Evolutionary conservation across 1,139 yeast genomes (phyloP).

Genomic region (Candida albicans): DNA sequence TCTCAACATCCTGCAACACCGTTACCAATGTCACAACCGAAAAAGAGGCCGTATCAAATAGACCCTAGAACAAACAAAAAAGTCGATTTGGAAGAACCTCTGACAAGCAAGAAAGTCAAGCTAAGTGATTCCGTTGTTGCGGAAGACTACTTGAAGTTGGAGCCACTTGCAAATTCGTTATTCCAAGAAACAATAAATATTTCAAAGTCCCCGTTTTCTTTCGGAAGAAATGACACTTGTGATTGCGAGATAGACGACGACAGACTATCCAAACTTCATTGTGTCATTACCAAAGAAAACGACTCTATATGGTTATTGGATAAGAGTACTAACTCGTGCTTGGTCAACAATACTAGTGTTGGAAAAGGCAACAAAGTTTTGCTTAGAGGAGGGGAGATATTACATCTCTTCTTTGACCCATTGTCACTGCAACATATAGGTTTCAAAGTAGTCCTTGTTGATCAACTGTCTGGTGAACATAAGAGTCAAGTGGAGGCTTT

Average conservation of each 20-base stretch:
- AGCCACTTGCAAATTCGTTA: slow-evolving; percentile 32
- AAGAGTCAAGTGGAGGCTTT: slow-evolving; percentile 1
- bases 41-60: slow-evolving; percentile 9
- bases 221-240: slow-evolving; percentile 65
- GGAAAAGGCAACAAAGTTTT: slow-evolving; percentile 64
- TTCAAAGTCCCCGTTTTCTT: slow-evolving; percentile 60
- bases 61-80: slow-evolving; percentile 9
- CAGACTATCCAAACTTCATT: slow-evolving; percentile 81
- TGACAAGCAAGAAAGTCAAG: slow-evolving; percentile 6
- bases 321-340: slow-evolving; percentile 77
- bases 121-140: slow-evolving; percentile 1
- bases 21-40: slow-evolving; percentile 39
- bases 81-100: slow-evolving; percentile 13
- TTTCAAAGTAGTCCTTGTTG: slow-evolving; percentile 44
- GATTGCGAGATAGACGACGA: slow-evolving; percentile 64
- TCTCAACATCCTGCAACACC: slow-evolving; percentile 34
- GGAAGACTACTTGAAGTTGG: slow-evolving; percentile 22
- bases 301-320: slow-evolving; percentile 85
- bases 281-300: slow-evolving; percentile 59
- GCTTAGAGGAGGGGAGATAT: slow-evolving; percentile 61
- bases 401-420: slow-evolving; percentile 66
- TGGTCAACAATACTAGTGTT: slow-evolving; percentile 57
- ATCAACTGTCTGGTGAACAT: not conserved
- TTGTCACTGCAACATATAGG: slow-evolving; percentile 51
- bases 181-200: slow-evolving; percentile 49